Base-by-base conservation (phyloP, 371 early-diverging fungal species). In the Smittium culicis region DNA sequence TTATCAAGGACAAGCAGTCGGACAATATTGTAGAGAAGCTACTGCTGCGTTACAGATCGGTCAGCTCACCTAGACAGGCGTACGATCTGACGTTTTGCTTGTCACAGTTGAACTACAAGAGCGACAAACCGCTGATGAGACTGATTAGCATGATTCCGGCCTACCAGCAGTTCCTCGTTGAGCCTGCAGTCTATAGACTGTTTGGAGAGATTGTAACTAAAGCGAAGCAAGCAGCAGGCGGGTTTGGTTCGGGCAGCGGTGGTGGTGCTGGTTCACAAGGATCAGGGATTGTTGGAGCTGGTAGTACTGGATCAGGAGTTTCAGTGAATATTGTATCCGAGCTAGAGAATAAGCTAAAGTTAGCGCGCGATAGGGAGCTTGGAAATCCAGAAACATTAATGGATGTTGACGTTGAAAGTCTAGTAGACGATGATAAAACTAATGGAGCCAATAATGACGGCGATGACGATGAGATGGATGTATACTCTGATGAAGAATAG, bases 1-100 rank as follows among this genome's bases (percentile, higher is more conserved):
- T 96, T 74, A 90, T 94, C 69, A 90, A 91, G 69, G 98, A 94
- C 68, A 86, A 88, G 66, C 95, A 94, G 76, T 86, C 88, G 28
- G 98, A 96, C 70, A 91, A 87, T 68, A 85, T 96, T 62, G 87
- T 91, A 0, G 96, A 96, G 65, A 96, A 98, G 76, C 81, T 98
- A 28, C 95, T 95, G 75, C 83, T 87, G 68, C 86, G 98, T 28
- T 95, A 95, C 79, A 80, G 85, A 69, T 86, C 86, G 55, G 82
- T 86, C 1, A 81, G 83, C 25, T 84, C 86, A 30, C 75, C 79
- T 20, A 81, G 95, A 11, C 87, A 88, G 66, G 94, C 93, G 54
- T 84, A 91, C 17, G 94, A 96, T 72, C 90, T 96, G 72, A 86
- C 90, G 0, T 94, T 81, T 75, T 95, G 96, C 78, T 74, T 98